Base-by-base conservation (phyloP, 73 alveolate genomes). In the Tetrahymena elliotti region DNA sequence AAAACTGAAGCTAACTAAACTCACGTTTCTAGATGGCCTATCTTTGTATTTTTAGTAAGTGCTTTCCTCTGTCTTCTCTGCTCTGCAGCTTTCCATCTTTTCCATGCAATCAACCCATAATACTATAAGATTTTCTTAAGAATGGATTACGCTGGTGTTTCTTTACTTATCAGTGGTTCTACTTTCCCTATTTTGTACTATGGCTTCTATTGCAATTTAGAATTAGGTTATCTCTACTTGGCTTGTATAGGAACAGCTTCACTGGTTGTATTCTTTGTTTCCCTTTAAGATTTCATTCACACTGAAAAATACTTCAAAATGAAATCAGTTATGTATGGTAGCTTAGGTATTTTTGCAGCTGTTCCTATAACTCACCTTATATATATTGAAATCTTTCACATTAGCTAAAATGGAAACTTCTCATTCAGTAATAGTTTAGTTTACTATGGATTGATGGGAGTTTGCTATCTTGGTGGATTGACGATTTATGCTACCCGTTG, bases 111-210 rank as follows among this genome's bases (percentile, higher is more conserved):
- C 95, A 95, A 97, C 37, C 97, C 96, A 92, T 95, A 93, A 93
- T 93, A 94, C 35, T 83, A 93, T 93, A 96, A 94, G 35, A 92
- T 96, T 33, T 96, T 99, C 38, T 93, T 96, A 94, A 97, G 99
- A 92, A 95, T 99, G 40, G 99, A 99, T 95, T 99, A 98, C 95
- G 99, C 99, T 31, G 99, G 99, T 53, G 98, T 98, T 36, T 97
- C 99, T 2, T 39, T 99, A 38, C 95, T 99, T 36, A 99, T 99
- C 84, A 98, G 98, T 24, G 99, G 99, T 6, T 97, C 99, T 27
- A 96, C 97, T 41, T 97, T 97, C 47, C 99, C 99, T 47, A 98
- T 99, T 33, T 96, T 96, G 83, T 98, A 97, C 93, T 99, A 99
- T 97, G 95, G 97, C 38, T 98, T 98, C 95, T 98, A 96, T 96